Base-by-base conservation (phyloP, 208 protist genomes). In the Trypanosoma lewisi region DNA sequence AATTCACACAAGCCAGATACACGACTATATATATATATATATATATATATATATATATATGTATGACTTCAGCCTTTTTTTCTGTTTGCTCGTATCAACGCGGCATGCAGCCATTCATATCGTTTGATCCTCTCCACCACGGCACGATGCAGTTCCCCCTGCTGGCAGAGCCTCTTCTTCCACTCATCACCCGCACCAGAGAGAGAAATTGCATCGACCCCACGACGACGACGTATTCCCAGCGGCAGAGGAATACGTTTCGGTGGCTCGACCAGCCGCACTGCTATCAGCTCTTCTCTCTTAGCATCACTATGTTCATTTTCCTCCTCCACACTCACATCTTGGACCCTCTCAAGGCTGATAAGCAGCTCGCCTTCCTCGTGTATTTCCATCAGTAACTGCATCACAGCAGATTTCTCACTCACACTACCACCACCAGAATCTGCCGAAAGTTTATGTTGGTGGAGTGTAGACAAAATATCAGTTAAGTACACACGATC, bases 371-470 rank as follows among this genome's bases (percentile, higher is more conserved):
- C 63, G 14, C 76, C 70, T 34, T 68, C 62, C 27, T 75, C 70
- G 51, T 74, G 77, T 71, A 85, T 81, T 2, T 63, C 30, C 0
- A 73, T 52, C n/a, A 89, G 54, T 5, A 77, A 52, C 47, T 75
- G 39, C 8, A 80, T 30, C 7, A 70, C 55, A 1, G 2, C 36
- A 2, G 50, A 2, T 16, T 11, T 37, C 31, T 55, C 25, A 17
- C 14, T 53, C 0, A 37, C 48, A 6, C 52, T 37, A 48, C 12
- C 44, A 12, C 23, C 39, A 0, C 16, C 42, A 33, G 39, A 21
- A 27, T 28, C 23, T 5, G 17, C 52, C 16, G 9, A 27, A 31
- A 61, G 28, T 9, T 19, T 33, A 36, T 56, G 34, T 0, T n/a
- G 45, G 56, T 33, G 64, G 31, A 71, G 36, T 8, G 48, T 36